A percentile compares a stretch with the other conserved stretches of the same genome.
Conservation (phyloP, 805 yeast species). For the Kazachstania kunashirensis region DNA sequence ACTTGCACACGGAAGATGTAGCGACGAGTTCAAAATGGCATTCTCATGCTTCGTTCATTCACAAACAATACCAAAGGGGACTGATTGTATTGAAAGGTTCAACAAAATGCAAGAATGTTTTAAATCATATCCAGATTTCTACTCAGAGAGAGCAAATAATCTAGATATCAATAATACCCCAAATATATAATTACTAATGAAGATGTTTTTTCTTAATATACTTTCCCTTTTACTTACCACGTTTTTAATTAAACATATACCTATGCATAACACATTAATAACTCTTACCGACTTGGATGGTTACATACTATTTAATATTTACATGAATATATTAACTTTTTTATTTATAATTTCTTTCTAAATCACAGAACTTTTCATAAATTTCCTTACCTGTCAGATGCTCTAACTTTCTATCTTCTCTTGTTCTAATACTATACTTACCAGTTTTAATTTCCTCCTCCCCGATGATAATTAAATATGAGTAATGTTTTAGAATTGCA, state of each 20-base stretch:
- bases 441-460: slow-evolving; percentile 63
- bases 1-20: slow-evolving; percentile 98
- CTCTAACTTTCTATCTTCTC: slow-evolving; percentile 39
- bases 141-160: slow-evolving; percentile 61
- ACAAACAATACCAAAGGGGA: slow-evolving; percentile 90
- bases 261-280: no score
- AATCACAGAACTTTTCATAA: slow-evolving; percentile 39
- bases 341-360: slow-evolving; percentile 42
- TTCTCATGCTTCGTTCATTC: slow-evolving; percentile 93
- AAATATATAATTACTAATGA: no score
- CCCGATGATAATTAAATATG: slow-evolving; percentile 77
- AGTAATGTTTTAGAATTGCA: slow-evolving; percentile 64
- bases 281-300: no score
- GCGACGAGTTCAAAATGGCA: slow-evolving; percentile 88
- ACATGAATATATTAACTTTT: no score
- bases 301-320: no score
- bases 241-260: no score
- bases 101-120: slow-evolving; percentile 90
- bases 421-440: slow-evolving; percentile 53
- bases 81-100: slow-evolving; percentile 87
- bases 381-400: slow-evolving; percentile 43
- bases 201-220: no score
- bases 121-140: slow-evolving; percentile 83
- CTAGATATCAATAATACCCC: neutral
- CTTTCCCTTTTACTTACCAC: no score